Conservation (phyloP, 2,329 filamentous ascomycete genomes). For the Trichoderma sp. region DNA sequence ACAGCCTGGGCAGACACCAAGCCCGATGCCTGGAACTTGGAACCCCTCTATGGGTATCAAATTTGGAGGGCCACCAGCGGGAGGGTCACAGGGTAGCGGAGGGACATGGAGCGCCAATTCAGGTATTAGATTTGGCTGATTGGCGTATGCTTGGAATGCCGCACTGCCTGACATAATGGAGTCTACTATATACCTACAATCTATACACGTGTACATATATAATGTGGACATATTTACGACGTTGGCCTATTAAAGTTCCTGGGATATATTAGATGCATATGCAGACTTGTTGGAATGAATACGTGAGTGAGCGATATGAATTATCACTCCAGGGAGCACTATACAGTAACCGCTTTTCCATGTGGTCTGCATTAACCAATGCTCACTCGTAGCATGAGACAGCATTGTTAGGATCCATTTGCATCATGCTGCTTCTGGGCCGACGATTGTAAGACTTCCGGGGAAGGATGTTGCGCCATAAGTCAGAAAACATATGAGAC, state of each 20-base stretch:
- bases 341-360: not conserved
- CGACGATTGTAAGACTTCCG: not conserved
- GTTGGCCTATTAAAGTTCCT: not conserved
- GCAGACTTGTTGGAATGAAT: not conserved
- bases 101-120: slow-evolving; percentile 61
- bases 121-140: slow-evolving; percentile 57
- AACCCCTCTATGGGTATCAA: slow-evolving; percentile 78
- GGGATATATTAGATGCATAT: not conserved
- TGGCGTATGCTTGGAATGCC: not conserved
- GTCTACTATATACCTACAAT: not conserved
- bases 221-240: not conserved
- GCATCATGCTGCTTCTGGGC: not conserved
- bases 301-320: not conserved
- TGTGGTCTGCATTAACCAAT: not conserved
- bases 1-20: slow-evolving; percentile 47
- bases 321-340: not conserved
- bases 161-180: not conserved
- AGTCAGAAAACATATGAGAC: not conserved
- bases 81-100: slow-evolving; percentile 30
- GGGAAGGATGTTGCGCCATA: not conserved
- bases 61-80: slow-evolving; percentile 56
- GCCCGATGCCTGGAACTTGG: slow-evolving; percentile 54
- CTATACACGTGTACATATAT: not conserved
- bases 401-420: not conserved
- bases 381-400: not conserved